phyloP scores from a whole-genome alignment of 2,329 filamentous ascomycete genomes.

The Colletotrichum sp. region DNA sequence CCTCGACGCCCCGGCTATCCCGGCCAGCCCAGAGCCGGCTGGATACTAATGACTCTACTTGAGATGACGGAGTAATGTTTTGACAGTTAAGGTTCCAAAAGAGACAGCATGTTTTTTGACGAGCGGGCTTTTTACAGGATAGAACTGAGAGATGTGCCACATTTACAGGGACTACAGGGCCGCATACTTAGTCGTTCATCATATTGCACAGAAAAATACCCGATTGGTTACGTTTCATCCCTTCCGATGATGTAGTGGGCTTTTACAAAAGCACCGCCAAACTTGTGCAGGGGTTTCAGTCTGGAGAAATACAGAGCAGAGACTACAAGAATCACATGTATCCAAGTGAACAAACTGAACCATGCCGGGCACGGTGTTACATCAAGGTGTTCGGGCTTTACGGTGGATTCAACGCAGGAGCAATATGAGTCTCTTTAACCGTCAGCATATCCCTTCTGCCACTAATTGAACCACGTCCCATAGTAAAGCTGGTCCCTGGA shows the following conservation, averaged over 20 bases:
- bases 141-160: neutral
- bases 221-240: neutral
- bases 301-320: neutral
- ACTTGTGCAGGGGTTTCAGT: neutral
- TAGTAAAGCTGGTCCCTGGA: neutral
- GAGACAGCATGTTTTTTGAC: neutral
- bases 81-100: neutral
- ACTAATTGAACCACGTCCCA: neutral
- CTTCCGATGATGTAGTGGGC: neutral
- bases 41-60: constrained; percentile 42
- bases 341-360: neutral
- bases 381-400: neutral
- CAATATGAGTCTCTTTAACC: neutral
- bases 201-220: neutral
- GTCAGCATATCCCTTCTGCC: neutral
- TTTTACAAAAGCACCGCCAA: neutral
- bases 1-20: constrained; percentile 47
- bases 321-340: neutral
- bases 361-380: neutral
- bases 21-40: constrained; percentile 55
- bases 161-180: neutral
- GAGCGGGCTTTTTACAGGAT: neutral
- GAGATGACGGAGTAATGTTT: neutral
- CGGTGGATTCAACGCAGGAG: neutral
- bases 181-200: neutral